Evolutionary conservation across 2,329 filamentous ascomycete species (phyloP), one percentile per base, ranked within the genome.

Genomic region (Aphanoascus verrucosus): DNA sequence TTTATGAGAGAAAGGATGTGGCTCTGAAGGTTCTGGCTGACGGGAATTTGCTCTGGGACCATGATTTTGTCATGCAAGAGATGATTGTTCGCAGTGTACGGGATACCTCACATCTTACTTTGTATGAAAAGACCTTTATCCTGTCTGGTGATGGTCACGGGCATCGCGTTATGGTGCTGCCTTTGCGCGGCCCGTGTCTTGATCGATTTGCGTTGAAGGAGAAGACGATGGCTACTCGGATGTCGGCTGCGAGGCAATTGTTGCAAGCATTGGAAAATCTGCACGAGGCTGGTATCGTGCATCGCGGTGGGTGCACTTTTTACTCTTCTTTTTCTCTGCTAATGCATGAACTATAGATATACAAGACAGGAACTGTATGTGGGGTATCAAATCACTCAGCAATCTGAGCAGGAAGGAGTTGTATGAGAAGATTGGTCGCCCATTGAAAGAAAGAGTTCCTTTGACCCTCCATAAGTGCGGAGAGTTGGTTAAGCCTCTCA

Each of bases 221-320:
- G 49, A 41, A 60, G 34, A 41, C 60, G 23, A 59, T 63, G 42
- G 55, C 55, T 3, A 59, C 56, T 57, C 60, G 59, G 37, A 66
- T 66, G 62, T 64, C 58, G 31, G 61, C 63, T 42, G 62, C 62
- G 48, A 59, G 43, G 38, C 60, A 66, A 58, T 59, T 64, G 52
- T 51, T 65, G 32, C 52, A 59, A 55, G 57, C 58, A 2, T 48
- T 64, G 47, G 60, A 58, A 53, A 61, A 38, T 44, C 54, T 65
- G 56, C 61, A 65, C 52, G 31, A 61, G 47, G 60, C 60, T 23
- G 60, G 62, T 52, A 62, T 64, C 51, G 50, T 64, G 37, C 59
- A 66, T 55, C 60, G 59, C 23, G 61, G 60, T 63, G 7, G 61
- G 61, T 59, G 19, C 17, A 40, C 14, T 14, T 42, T 11, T 31